Evolutionary conservation across 352 stramenopile species (phyloP), one percentile per base, ranked within the genome.

Genomic region (Globisporangium solare): DNA sequence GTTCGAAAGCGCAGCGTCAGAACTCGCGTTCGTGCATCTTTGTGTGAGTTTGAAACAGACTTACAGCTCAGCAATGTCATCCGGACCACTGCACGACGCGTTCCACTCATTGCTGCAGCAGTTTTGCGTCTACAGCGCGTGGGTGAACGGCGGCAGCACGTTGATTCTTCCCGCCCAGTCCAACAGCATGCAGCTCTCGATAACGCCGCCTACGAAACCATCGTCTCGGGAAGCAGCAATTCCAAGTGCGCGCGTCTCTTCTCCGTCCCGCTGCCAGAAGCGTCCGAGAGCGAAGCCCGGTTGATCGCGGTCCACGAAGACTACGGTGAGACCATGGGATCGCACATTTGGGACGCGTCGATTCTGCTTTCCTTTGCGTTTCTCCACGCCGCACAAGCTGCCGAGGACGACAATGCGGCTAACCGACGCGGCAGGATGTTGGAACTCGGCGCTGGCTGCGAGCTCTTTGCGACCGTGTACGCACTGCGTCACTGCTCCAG

Each of bases 341-440:
- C 79, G 1, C 75, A 88, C 48, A 56, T 88, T 17, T 90, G 79
- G 79, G 79, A 90, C 51, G 77, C 79, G 1, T 83, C 71, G 6
- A 74, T 90, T 31, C 63, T 78, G 42, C 63, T 90, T 14, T 67
- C 68, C 20, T 69, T 83, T 32, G 54, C 67, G 6, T 49, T 85
- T n/a, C 17, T 66, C 15, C 53, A 61, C 15, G 56, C 62, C 47
- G 11, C 42, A 17, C 40, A 24, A 7, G 10, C 35, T 32, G 14
- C 14, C 12, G 20, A 17, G 27, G 51, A 54, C 7, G 6, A 31
- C 1, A 18, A 11, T 24, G 14, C 27, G 3, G 20, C 11, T 8
- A 8, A 1, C 17, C 15, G 18, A 0, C 27, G 40, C 14, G 35
- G 27, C 27, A 10, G 40, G 3, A 68, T 81, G 47, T 52, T 83